Evolutionary conservation across 495 filamentous ascomycete genomes (phyloP), one percentile per base, ranked within the genome.

Genomic region (Penicillium pulvis): DNA sequence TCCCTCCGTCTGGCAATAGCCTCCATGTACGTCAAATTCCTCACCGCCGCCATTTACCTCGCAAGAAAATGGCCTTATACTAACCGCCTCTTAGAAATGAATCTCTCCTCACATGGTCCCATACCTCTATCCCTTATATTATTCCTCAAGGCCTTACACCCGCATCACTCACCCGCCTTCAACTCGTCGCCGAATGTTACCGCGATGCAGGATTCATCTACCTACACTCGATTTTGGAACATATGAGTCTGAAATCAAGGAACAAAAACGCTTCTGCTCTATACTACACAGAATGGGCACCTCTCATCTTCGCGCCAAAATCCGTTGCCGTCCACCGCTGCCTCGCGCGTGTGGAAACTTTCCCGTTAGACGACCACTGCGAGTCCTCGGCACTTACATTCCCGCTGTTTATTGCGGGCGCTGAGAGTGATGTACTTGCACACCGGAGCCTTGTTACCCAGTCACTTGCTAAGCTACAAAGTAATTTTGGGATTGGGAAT

Each of bases 371-470:
- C 49, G 64, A 64, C n/a, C 68, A 75, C 42, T 74, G 71, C 62
- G 76, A 79, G 46, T 78, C 71, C 48, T 79, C 76, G 0, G 76
- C 75, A 3, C 70, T 79, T 4, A 77, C 75, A 4, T 79, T 78
- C 51, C 76, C 76, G 19, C 60, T 79, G 0, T 77, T 78, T 48
- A 78, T 79, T 4, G 65, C 68, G 0, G 76, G 76, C 5, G 73
- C 73, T 28, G 76, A 78, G 28, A 74, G 62, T 36, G 61, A 71
- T 11, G 52, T 48, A 6, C 7, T 56, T 1, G 61, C 42, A 3
- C 68, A 77, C 35, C 59, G 72, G 33, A 61, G 64, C 9, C 41
- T 74, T 17, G 63, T 79, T 1, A 39, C 73, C 2, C 44, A 57
- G 14, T 74, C 67, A 2, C 42, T 79, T 30, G 55, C 52, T 1